phyloP scores from a whole-genome alignment of 75 land plant species.

The Selaginella tamariscina region DNA sequence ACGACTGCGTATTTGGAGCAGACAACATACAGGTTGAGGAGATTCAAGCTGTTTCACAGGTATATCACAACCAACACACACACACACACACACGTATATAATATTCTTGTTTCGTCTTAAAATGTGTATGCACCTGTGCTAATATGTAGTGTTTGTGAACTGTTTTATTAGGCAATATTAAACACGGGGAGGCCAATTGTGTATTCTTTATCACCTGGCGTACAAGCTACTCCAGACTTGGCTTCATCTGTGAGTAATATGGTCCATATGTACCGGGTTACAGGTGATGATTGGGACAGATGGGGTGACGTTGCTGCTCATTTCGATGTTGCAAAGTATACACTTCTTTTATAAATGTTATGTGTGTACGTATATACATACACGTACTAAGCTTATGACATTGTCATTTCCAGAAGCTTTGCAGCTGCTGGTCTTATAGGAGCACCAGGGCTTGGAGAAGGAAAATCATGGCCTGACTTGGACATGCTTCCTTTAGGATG shows the following conservation, averaged over 20 bases:
- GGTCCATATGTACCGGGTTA: constrained; percentile 1
- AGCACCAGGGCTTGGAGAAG: background rate
- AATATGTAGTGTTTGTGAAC: too few relatives aligned
- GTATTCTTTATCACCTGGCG: constrained; percentile 1
- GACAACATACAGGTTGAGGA: constrained; percentile 49
- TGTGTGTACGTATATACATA: too few relatives aligned
- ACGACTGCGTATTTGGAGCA: constrained; percentile 76
- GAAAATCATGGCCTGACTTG: constrained; percentile 12
- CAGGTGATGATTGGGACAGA: constrained; percentile 5
- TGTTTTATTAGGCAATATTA: background rate
- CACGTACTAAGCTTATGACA: too few relatives aligned
- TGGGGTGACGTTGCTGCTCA: background rate
- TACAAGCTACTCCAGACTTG: background rate
- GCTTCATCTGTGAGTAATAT: background rate
- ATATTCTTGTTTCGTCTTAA: too few relatives aligned
- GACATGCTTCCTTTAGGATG: constrained; percentile 13
- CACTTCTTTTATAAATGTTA: background rate
- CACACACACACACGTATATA: too few relatives aligned
- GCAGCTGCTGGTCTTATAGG: constrained; percentile 7
- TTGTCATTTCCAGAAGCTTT: background rate
- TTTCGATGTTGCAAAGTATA: constrained; percentile 11
- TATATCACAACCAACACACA: too few relatives aligned
- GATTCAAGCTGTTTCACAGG: constrained; percentile 59
- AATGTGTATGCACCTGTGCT: too few relatives aligned
- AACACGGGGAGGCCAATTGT: constrained; percentile 7